phyloP scores from a whole-genome alignment of 345 rosid species.

The Durio zibethinus region DNA sequence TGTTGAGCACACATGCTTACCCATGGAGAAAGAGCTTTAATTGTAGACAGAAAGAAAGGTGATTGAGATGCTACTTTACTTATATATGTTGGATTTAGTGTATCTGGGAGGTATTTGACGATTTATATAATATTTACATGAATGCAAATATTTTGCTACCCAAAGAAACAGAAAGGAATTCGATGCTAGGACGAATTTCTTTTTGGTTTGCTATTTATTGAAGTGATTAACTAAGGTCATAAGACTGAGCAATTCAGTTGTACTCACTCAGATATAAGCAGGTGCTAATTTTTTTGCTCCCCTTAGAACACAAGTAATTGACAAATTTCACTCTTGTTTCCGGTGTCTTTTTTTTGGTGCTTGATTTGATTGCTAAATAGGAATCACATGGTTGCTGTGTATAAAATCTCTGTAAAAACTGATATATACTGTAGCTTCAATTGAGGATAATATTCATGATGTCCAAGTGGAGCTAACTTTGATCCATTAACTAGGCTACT shows the following conservation, averaged over 20 bases:
- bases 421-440: background rate
- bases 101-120: background rate
- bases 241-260: background rate
- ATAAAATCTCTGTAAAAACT: background rate
- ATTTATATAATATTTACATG: background rate
- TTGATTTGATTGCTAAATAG: constrained; percentile 5
- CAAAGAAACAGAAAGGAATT: constrained; percentile 42
- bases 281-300: background rate
- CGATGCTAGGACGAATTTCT: background rate
- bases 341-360: constrained; percentile 11
- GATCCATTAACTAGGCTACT: background rate
- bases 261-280: background rate
- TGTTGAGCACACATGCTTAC: constrained; percentile 1
- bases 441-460: background rate
- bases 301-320: background rate
- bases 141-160: background rate
- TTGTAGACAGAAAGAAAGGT: background rate
- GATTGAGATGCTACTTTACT: background rate
- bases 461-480: background rate
- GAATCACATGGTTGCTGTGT: background rate
- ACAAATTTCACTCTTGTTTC: background rate
- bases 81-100: background rate
- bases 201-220: background rate
- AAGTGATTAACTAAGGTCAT: background rate
- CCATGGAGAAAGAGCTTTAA: background rate